A percentile compares a stretch with the other conserved stretches of the same genome.
phyloP scores from a whole-genome alignment of 176 grass and related monocot genomes.

The Sorghum bicolor region Sorghum_bicolor_NCBIv3 NC_012876.2:65301501-65302000 shows the following conservation, averaged over 20 bases:
- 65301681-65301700: too few species aligned
- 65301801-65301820: slow-evolving; percentile 15
- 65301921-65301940: slow-evolving; percentile 10
- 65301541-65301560: slow-evolving; percentile 57
- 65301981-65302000: not conserved
- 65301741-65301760: slow-evolving; percentile 37
- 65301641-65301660: not conserved
- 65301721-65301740: slow-evolving; percentile 32
- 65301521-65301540: slow-evolving; percentile 75
- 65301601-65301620: slow-evolving; percentile 18
- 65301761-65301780: slow-evolving; percentile 39
- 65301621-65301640: slow-evolving; percentile 37
- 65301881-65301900: slow-evolving; percentile 9
- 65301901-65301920: slow-evolving; percentile 17
- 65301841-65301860: slow-evolving; percentile 36
- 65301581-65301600: slow-evolving; percentile 31
- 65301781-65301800: slow-evolving; percentile 25
- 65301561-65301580: not conserved
- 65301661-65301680: not conserved
- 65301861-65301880: not conserved
- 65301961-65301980: not conserved
- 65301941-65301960: not conserved
- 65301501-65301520: slow-evolving; percentile 96
- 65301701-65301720: slow-evolving; percentile 44
- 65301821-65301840: slow-evolving; percentile 46